Evolutionary conservation across 148 eudicot genomes (phyloP).

Genomic region (Heliosperma pusillum): DNA sequence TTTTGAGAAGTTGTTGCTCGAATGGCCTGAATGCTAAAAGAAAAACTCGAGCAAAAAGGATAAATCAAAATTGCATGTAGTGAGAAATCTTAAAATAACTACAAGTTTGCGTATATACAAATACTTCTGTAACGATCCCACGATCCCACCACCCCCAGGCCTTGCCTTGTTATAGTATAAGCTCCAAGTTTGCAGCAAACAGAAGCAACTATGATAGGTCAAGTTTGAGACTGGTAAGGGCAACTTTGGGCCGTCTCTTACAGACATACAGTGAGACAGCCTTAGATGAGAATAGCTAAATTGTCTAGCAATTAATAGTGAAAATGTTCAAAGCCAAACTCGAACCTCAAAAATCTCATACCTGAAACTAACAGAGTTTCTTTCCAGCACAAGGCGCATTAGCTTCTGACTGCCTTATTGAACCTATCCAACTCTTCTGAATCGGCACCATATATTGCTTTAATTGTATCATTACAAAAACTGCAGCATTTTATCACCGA

Average conservation of each 20-base stretch:
- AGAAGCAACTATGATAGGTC: neutral
- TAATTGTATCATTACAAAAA: slow-evolving; percentile 61
- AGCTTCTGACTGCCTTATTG: slow-evolving; percentile 50
- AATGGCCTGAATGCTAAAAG: neutral
- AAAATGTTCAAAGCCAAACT: neutral
- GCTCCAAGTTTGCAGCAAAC: too few species aligned
- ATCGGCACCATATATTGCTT: slow-evolving; percentile 48
- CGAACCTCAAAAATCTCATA: neutral
- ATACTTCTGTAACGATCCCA: too few species aligned
- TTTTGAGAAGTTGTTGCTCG: neutral
- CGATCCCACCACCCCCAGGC: too few species aligned
- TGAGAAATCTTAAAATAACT: neutral
- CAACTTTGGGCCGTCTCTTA: neutral
- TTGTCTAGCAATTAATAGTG: too few species aligned
- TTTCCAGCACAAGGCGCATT: slow-evolving; percentile 3
- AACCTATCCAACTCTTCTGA: slow-evolving; percentile 58
- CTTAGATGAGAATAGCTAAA: too few species aligned
- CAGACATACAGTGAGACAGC: too few species aligned
- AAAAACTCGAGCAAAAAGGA: neutral
- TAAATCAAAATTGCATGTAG: neutral
- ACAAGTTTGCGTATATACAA: too few species aligned
- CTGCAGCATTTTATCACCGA: slow-evolving; percentile 32
- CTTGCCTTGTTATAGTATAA: too few species aligned
- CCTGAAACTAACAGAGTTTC: neutral
- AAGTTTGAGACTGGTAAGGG: neutral